Conservation (phyloP, 257 asterid species). For the Fraxinus americana region DNA sequence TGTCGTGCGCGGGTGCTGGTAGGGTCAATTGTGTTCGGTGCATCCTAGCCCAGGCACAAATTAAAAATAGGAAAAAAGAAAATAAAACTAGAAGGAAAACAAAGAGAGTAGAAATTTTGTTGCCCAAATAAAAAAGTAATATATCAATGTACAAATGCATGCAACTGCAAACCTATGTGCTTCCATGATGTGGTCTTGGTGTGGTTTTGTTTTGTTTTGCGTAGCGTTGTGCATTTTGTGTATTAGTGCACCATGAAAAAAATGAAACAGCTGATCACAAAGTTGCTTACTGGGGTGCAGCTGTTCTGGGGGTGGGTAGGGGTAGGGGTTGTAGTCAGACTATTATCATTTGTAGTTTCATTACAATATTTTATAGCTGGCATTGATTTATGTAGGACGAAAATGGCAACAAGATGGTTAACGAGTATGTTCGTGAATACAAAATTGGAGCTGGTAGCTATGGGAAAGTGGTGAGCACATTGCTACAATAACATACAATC, state of each 20-base stretch:
- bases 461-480: conserved; percentile 89
- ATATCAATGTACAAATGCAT: not conserved
- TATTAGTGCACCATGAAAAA: conserved; percentile 3
- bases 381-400: conserved; percentile 56
- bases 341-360: conserved; percentile 17
- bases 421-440: conserved; percentile 72
- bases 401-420: conserved; percentile 79
- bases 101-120: not conserved
- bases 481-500: conserved; percentile 12
- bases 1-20: too few species aligned
- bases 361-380: conserved; percentile 6
- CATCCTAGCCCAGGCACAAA: too few species aligned
- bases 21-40: too few species aligned
- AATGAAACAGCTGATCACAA: conserved; percentile 6
- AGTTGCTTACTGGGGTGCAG: conserved; percentile 10
- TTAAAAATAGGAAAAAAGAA: not conserved
- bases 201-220: not conserved
- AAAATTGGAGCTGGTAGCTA: conserved; percentile 99
- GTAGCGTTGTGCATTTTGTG: not conserved
- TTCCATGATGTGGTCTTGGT: not conserved
- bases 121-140: not conserved
- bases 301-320: not conserved
- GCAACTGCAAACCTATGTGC: not conserved
- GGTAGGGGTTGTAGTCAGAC: not conserved
- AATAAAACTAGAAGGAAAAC: not conserved